Conservation (phyloP, 306 rosid genomes). For the Dalbergia cultrata region DNA sequence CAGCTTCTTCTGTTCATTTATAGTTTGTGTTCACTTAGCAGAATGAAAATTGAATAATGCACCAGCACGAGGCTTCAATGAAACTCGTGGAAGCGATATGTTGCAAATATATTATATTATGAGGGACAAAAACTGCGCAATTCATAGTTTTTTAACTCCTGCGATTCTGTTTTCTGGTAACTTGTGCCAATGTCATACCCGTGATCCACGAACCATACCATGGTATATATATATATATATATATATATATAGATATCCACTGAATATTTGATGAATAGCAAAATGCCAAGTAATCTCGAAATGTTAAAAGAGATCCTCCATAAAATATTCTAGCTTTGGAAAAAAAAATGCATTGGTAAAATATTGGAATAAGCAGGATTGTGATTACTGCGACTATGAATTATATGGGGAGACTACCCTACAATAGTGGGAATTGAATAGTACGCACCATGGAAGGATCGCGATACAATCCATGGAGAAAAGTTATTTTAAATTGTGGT, state of each 20-base stretch:
- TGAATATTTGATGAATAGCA: conserved; percentile 5
- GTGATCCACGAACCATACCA: conserved; percentile 47
- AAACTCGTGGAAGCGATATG: neutral
- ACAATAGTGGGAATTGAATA: conserved; percentile 21
- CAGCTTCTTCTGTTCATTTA: neutral
- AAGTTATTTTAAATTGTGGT: too few relatives aligned
- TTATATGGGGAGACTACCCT: neutral
- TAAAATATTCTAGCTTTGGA: neutral
- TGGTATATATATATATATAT: too few relatives aligned
- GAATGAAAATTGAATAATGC: neutral
- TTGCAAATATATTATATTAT: conserved; percentile 15
- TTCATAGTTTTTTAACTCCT: neutral
- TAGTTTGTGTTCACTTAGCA: neutral
- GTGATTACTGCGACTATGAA: neutral
- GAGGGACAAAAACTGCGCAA: conserved; percentile 38
- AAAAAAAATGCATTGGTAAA: conserved; percentile 30
- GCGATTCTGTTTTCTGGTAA: conserved; percentile 46
- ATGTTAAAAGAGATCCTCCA: conserved; percentile 10
- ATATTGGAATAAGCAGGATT: conserved; percentile 4
- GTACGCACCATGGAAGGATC: conserved; percentile 41
- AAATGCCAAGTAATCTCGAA: conserved; percentile 55
- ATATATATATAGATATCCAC: too few relatives aligned
- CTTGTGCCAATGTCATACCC: conserved; percentile 54
- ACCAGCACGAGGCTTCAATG: neutral
- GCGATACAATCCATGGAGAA: conserved; percentile 43